A percentile compares a stretch with the other conserved stretches of the same genome.
Evolutionary conservation across 257 asterid genomes (phyloP).

Genomic region (Nicotiana benthamiana): DNA sequence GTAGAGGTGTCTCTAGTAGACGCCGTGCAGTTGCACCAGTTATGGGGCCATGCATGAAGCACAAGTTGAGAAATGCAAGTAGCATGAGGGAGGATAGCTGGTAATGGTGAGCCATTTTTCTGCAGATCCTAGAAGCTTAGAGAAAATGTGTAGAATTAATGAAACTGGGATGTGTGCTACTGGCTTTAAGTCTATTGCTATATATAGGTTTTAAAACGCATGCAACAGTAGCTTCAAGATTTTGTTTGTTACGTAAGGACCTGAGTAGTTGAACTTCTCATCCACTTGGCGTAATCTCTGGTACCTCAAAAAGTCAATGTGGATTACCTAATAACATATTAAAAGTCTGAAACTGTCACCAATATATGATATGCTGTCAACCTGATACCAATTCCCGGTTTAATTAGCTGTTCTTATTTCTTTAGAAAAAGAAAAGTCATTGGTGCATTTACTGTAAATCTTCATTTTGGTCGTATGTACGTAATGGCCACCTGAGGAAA

Average conservation of each 20-base stretch:
- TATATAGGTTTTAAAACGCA: conserved; percentile 10
- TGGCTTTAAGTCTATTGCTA: conserved; percentile 1
- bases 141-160: not conserved
- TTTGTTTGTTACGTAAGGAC: conserved; percentile 8
- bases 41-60: conserved; percentile 8
- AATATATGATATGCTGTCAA: too few species aligned
- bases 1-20: conserved; percentile 12
- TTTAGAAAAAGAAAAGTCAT: too few species aligned
- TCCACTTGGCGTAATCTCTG: not conserved
- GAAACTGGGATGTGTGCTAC: not conserved
- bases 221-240: conserved; percentile 1
- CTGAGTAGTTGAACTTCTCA: conserved; percentile 24
- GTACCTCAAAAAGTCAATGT: not conserved
- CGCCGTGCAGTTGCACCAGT: conserved; percentile 14
- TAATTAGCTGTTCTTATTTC: too few species aligned
- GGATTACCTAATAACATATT: not conserved
- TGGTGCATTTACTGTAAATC: not conserved
- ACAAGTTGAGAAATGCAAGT: not conserved
- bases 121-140: not conserved
- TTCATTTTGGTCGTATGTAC: not conserved
- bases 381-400: too few species aligned
- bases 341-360: too few species aligned
- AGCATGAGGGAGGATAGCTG: not conserved
- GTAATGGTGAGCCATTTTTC: not conserved
- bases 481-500: not conserved